Evolutionary conservation across 495 filamentous ascomycete species (phyloP).

Genomic region (Annulohypoxylon bovei): DNA sequence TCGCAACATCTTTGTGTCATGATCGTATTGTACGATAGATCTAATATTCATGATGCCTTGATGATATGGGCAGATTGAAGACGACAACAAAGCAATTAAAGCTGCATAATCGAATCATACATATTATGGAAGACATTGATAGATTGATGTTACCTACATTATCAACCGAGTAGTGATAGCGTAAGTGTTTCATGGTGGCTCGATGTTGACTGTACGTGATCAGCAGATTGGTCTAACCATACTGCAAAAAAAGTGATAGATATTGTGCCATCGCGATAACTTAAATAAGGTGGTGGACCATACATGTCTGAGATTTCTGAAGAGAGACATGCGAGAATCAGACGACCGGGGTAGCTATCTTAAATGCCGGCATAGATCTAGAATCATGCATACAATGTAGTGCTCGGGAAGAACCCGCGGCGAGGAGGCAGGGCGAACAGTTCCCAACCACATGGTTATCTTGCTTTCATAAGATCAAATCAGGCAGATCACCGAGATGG

Average conservation of each 20-base stretch:
- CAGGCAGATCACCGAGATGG: background rate
- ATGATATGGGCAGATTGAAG: background rate
- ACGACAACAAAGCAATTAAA: background rate
- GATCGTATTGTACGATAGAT: background rate
- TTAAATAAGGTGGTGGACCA: background rate
- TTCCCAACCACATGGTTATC: conserved; percentile 10
- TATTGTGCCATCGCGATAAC: background rate
- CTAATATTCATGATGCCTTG: background rate
- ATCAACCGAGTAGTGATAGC: background rate
- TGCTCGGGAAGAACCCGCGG: background rate
- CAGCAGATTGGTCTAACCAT: conserved; percentile 20
- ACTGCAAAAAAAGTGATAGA: background rate
- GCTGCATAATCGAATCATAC: background rate
- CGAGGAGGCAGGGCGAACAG: conserved; percentile 4
- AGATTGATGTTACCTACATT: background rate
- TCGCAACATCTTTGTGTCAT: background rate
- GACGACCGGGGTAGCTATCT: conserved; percentile 14
- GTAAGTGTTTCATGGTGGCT: conserved; percentile 18
- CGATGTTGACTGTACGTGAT: conserved; percentile 11
- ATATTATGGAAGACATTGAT: background rate
- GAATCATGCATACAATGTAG: conserved; percentile 11
- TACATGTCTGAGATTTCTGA: conserved; percentile 2
- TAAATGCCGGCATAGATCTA: conserved; percentile 29
- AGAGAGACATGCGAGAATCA: conserved; percentile 9
- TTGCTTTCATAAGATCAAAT: background rate